phyloP scores from a whole-genome alignment of 2,329 filamentous ascomycete species.

The Colletotrichum trifolii region DNA sequence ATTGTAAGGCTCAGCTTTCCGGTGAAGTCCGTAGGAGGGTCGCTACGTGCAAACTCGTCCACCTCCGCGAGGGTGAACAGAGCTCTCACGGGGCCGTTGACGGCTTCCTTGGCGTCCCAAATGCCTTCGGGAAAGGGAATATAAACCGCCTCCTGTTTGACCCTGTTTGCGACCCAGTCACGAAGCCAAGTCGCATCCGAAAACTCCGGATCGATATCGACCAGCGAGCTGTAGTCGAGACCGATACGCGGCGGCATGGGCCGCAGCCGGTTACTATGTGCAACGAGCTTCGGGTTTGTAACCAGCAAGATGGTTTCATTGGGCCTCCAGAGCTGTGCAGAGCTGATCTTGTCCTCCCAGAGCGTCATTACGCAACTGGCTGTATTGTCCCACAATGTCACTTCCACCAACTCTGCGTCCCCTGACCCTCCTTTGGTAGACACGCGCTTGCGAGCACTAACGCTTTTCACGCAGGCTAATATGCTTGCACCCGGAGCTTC shows the following conservation, averaged over 20 bases:
- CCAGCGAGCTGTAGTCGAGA: slow-evolving; percentile 55
- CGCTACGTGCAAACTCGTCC: slow-evolving; percentile 52
- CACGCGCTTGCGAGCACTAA: slow-evolving; percentile 63
- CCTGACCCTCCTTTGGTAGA: slow-evolving; percentile 34
- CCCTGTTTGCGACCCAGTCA: slow-evolving; percentile 57
- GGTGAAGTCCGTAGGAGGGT: slow-evolving; percentile 47
- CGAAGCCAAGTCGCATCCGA: slow-evolving; percentile 65
- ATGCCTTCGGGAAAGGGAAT: slow-evolving; percentile 56
- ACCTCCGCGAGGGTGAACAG: slow-evolving; percentile 56
- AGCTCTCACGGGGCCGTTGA: slow-evolving; percentile 45
- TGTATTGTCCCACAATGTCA: slow-evolving; percentile 69
- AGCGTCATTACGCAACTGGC: slow-evolving; percentile 63
- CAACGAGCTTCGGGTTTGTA: slow-evolving; percentile 49
- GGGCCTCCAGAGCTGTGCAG: slow-evolving; percentile 56
- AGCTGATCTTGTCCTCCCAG: slow-evolving; percentile 62
- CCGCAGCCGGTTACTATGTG: slow-evolving; percentile 2
- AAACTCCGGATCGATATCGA: slow-evolving; percentile 67
- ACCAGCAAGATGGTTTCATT: slow-evolving; percentile 63
- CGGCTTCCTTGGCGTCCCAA: slow-evolving; percentile 49
- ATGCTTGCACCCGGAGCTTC: slow-evolving; percentile 62
- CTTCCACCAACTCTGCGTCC: slow-evolving; percentile 54
- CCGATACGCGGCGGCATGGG: slow-evolving; percentile 39
- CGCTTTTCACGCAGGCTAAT: slow-evolving; percentile 67
- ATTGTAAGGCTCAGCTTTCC: slow-evolving; percentile 53
- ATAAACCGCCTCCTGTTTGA: slow-evolving; percentile 61